Conservation (phyloP, 1,284 basidiomycete genomes). For the Grifola frondosa region DNA sequence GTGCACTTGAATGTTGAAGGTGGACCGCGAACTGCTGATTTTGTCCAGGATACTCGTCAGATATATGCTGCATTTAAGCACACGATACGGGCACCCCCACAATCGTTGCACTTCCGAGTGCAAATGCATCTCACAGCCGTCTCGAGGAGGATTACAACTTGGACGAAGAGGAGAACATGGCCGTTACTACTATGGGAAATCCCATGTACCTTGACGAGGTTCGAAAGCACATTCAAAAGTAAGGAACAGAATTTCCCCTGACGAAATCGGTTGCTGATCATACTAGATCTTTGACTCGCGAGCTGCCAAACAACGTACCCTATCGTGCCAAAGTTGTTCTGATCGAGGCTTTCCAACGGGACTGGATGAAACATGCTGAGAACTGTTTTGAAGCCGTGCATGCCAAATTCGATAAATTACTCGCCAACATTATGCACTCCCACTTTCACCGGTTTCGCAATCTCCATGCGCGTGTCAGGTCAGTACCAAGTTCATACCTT, state of each 20-base stretch:
- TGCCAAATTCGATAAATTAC: slow-evolving; percentile 22
- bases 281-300: slow-evolving; percentile 46
- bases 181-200: neutral
- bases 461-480: slow-evolving; percentile 32
- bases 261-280: neutral
- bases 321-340: slow-evolving; percentile 49
- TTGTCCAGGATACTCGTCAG: slow-evolving; percentile 38
- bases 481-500: slow-evolving; percentile 1
- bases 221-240: slow-evolving; percentile 21
- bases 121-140: neutral
- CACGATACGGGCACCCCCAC: slow-evolving; percentile 40
- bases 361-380: slow-evolving; percentile 41
- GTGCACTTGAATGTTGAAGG: slow-evolving; percentile 40
- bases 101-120: slow-evolving; percentile 27
- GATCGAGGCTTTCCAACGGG: slow-evolving; percentile 38
- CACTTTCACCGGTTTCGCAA: slow-evolving; percentile 34
- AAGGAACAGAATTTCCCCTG: neutral
- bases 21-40: slow-evolving; percentile 27
- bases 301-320: slow-evolving; percentile 51
- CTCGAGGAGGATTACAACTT: slow-evolving; percentile 9
- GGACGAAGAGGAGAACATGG: neutral
- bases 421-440: slow-evolving; percentile 23
- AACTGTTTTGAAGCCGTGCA: slow-evolving; percentile 41
- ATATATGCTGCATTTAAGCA: slow-evolving; percentile 36
- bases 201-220: slow-evolving; percentile 23